These are phyloP conservation scores for Chlamydomonas schloesseri DNA, from an alignment of 139 green algal species.

Conservation along the genomic window DNA sequence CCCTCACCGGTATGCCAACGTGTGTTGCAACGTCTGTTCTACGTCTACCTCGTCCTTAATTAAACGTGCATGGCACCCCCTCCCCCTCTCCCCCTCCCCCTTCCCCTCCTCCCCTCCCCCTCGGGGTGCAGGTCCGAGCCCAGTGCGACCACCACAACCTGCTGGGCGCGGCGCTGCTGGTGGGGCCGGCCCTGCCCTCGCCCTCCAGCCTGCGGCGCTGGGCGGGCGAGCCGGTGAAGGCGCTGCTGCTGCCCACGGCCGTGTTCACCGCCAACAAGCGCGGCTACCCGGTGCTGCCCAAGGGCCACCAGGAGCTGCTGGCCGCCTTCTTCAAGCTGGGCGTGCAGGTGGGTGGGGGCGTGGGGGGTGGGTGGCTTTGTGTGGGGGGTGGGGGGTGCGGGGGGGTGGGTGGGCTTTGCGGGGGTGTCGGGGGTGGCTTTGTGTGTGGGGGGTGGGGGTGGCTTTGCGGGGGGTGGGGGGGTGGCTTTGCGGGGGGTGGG, in stretches of 20 bases:
- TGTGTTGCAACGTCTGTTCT: no score
- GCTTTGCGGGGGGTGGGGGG: no score
- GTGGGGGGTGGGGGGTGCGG: neutral
- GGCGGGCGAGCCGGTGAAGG: constrained; percentile 92
- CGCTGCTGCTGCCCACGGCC: constrained; percentile 81
- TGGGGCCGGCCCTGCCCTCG: constrained; percentile 42
- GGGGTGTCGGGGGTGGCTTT: neutral
- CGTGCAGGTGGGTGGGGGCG: constrained; percentile 77
- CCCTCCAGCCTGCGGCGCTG: constrained; percentile 63
- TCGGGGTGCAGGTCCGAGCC: constrained; percentile 61
- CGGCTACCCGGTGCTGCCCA: constrained; percentile 88
- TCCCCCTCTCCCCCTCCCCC: neutral
- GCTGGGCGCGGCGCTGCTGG: constrained; percentile 78
- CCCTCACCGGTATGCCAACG: no score
- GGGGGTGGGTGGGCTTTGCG: neutral
- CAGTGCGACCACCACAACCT: constrained; percentile 80
- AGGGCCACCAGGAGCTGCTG: constrained; percentile 86
- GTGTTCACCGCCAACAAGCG: constrained; percentile 89
- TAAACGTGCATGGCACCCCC: no score
- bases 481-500: no score
- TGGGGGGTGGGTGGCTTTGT: neutral
- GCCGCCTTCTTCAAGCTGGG: constrained; percentile 71
- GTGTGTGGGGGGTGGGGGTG: no score
- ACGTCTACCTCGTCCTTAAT: no score
- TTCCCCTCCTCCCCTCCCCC: neutral